Base-by-base conservation (phyloP, 768 basidiomycete species). In the Mycena vitilis region DNA sequence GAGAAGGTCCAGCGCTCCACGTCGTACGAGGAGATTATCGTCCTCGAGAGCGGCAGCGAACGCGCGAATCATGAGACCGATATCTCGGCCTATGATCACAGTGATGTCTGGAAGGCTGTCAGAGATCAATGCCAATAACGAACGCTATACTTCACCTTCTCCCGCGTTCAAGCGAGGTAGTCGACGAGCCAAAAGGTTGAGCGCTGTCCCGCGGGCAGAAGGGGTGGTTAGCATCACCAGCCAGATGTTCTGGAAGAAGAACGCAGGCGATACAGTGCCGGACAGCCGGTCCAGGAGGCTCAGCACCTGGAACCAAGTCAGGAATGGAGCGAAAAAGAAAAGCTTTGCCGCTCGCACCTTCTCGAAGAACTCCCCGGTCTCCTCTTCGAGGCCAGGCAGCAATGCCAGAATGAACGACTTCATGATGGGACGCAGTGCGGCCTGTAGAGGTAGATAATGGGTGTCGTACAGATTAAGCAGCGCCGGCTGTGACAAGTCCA, bases 191-290 rank as follows among this genome's bases (percentile, higher is more conserved):
- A 99, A 88, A 77, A 95, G 95, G 77, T 94, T 96, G 36, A 99
- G 82, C 0, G 96, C 90, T 0, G 95, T 91, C 36, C 93, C 92
- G 48, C 98, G 90, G 20, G 93, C 91, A 25, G 91, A 86, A 0
- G 96, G 92, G 15, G 93, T 91, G 0, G 96, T 98, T 61, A 98
- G 84, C 88, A 99, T 93, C 55, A 94, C 87, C 38, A 99, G 85
- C 93, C 96, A 98, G 42, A 99, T 84, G 70, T 96, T 98, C 78
- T 98, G 96, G 75, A 97, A 88, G 83, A 98, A 98, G 82, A 98
- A 97, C 0, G 93, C 87, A 0, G 88, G 89, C 4, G 94, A 91
- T 20, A 98, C 92, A 0, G 94, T 91, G 52, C 89, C 90, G 3
- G 96, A 94, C 2, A 99, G 79, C 40, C 88, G 86, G 77, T 96